A percentile compares a stretch with the other conserved stretches of the same genome.
phyloP scores from a whole-genome alignment of 805 yeast species.

The Pichia rugopelliculosa region DNA sequence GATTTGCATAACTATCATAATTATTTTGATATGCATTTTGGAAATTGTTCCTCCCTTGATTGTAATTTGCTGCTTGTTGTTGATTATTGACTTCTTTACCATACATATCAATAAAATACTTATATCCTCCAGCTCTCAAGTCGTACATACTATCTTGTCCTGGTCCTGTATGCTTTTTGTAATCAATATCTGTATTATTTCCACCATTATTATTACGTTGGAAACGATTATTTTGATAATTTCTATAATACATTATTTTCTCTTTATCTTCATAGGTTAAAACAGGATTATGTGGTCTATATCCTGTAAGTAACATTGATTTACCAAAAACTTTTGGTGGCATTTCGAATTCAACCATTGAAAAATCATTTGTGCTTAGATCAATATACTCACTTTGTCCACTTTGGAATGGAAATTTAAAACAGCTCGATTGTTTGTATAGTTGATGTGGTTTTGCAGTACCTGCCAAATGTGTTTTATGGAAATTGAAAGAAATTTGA shows the following conservation, averaged over 20 bases:
- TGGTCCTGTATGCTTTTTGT: slow-evolving; percentile 44
- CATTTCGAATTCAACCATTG: slow-evolving; percentile 47
- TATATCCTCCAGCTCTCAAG: slow-evolving; percentile 45
- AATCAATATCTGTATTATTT: slow-evolving; percentile 23
- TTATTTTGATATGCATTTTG: slow-evolving; percentile 19
- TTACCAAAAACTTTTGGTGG: slow-evolving; percentile 59
- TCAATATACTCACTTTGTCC: slow-evolving; percentile 31
- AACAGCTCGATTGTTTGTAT: slow-evolving; percentile 31
- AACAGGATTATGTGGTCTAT: slow-evolving; percentile 51
- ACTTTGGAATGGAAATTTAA: slow-evolving; percentile 39
- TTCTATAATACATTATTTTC: slow-evolving; percentile 41
- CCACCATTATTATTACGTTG: slow-evolving; percentile 16
- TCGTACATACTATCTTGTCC: slow-evolving; percentile 35
- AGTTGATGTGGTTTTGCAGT: slow-evolving; percentile 31
- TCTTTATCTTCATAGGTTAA: slow-evolving; percentile 66
- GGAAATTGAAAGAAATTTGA: slow-evolving; percentile 37
- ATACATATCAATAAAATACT: slow-evolving; percentile 34
- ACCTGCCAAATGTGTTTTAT: slow-evolving; percentile 55
- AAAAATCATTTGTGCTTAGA: slow-evolving; percentile 32
- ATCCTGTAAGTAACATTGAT: slow-evolving; percentile 80
- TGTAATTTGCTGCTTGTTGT: slow-evolving; percentile 15
- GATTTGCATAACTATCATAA: slow-evolving; percentile 14
- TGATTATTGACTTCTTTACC: slow-evolving; percentile 22
- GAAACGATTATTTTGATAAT: slow-evolving; percentile 18
- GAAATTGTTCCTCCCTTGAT: slow-evolving; percentile 12